A percentile compares a stretch with the other conserved stretches of the same genome.
Conservation (phyloP, 2,329 filamentous ascomycete species). For the Aaosphaeria pasadenensis region DNA sequence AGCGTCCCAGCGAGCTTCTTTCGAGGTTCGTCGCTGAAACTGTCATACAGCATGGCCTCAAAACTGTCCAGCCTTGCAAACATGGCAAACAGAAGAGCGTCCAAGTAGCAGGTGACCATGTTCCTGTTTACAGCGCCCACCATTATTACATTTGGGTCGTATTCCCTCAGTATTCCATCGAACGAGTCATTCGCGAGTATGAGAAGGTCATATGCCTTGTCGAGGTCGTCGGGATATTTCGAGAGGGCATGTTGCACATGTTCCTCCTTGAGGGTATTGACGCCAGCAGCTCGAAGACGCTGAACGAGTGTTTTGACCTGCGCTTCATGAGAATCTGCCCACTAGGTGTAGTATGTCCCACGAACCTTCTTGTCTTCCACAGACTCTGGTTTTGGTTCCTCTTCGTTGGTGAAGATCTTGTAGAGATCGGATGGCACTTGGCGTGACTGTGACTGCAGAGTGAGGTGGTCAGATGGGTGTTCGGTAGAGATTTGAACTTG, state of each 20-base stretch:
- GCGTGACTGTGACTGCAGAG: constrained; percentile 18
- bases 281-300: constrained; percentile 52
- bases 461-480: constrained; percentile 23
- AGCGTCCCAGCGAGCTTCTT: constrained; percentile 74
- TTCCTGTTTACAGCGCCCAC: constrained; percentile 83
- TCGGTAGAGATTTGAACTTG: constrained; percentile 10
- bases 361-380: constrained; percentile 51
- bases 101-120: constrained; percentile 90
- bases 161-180: constrained; percentile 73
- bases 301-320: constrained; percentile 54
- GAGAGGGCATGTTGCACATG: constrained; percentile 64
- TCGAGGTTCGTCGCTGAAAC: constrained; percentile 69
- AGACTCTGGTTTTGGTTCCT: constrained; percentile 51
- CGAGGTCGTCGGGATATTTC: constrained; percentile 66
- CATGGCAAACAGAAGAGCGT: constrained; percentile 91
- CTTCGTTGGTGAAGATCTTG: constrained; percentile 62
- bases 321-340: constrained; percentile 14
- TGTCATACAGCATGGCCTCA: constrained; percentile 84
- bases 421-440: constrained; percentile 50
- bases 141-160: constrained; percentile 68
- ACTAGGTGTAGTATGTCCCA: background rate
- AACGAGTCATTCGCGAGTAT: constrained; percentile 77
- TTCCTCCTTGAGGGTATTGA: constrained; percentile 55
- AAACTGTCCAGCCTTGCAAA: constrained; percentile 88
- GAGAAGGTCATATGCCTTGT: constrained; percentile 74